Percentiles rank a stretch among this genome's conserved stretches.
Evolutionary conservation across 2,329 filamentous ascomycete species (phyloP).

Genomic region (Neospermospora avenae): DNA sequence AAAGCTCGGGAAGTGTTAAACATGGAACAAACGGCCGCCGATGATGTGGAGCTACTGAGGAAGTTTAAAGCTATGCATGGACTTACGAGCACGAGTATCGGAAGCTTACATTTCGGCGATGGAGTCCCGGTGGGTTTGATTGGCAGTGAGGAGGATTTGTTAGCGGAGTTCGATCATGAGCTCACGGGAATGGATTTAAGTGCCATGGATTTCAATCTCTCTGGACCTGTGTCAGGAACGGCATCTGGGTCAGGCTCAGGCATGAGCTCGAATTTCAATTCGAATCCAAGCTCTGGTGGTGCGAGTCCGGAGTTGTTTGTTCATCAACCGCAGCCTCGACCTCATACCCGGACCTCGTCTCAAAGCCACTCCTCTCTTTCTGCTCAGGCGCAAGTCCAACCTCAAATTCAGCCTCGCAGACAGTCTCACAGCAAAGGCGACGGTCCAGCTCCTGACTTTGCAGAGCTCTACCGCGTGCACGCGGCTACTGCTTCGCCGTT

Average conservation of each 20-base stretch:
- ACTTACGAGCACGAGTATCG: not conserved
- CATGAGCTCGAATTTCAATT: not conserved
- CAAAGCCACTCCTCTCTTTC: too few relatives aligned
- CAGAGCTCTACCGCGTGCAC: slow-evolving; percentile 21
- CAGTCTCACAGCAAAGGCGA: slow-evolving; percentile 1
- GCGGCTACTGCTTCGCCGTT: slow-evolving; percentile 24
- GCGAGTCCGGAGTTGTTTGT: not conserved
- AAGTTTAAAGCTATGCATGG: slow-evolving; percentile 44
- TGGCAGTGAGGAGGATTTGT: slow-evolving; percentile 18
- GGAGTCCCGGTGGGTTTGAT: not conserved
- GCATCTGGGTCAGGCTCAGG: too few relatives aligned
- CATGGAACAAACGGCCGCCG: slow-evolving; percentile 48
- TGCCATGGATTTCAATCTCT: not conserved
- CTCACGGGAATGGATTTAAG: slow-evolving; percentile 17
- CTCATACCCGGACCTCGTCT: too few relatives aligned
- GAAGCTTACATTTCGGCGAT: not conserved
- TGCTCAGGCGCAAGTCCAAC: not conserved
- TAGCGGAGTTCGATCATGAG: slow-evolving; percentile 25
- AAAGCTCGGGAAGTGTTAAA: slow-evolving; percentile 49
- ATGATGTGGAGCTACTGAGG: slow-evolving; percentile 49
- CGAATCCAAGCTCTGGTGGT: not conserved
- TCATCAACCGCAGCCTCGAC: not conserved
- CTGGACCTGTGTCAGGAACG: not conserved
- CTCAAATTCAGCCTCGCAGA: not conserved
- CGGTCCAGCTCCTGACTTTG: slow-evolving; percentile 16